Conservation (phyloP, 257 asterid species). For the Ilex aquifolium region DNA sequence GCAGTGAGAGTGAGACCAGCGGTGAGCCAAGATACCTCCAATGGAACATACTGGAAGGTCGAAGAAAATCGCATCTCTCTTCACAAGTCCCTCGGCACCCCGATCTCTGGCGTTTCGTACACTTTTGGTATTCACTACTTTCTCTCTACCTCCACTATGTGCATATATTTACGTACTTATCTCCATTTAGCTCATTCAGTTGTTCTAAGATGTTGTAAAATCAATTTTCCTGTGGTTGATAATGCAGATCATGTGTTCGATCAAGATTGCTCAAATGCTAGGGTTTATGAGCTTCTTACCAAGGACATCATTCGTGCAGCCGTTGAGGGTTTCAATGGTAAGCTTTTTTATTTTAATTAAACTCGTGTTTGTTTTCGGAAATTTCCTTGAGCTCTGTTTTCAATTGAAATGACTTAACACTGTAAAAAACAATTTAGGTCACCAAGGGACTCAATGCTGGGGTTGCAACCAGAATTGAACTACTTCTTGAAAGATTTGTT, state of each 20-base stretch:
- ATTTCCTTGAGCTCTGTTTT: no score
- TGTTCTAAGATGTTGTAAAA: background rate
- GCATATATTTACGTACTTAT: background rate
- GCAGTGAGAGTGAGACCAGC: slow-evolving; percentile 92
- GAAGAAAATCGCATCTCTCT: slow-evolving; percentile 80
- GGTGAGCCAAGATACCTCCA: slow-evolving; percentile 33
- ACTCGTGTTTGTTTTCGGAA: background rate
- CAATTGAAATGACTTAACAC: no score
- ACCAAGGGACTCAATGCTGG: no score
- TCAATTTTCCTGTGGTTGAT: slow-evolving; percentile 2
- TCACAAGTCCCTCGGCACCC: slow-evolving; percentile 67
- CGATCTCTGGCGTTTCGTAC: slow-evolving; percentile 68
- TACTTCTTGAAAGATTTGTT: no score
- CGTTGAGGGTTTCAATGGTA: slow-evolving; percentile 89
- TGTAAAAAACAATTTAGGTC: no score
- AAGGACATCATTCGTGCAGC: slow-evolving; percentile 74
- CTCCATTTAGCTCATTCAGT: no score
- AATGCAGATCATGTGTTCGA: slow-evolving; percentile 82
- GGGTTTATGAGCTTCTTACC: slow-evolving; percentile 71
- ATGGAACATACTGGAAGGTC: slow-evolving; percentile 65
- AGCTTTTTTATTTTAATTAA: background rate
- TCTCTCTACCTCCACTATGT: background rate
- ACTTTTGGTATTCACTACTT: slow-evolving; percentile 52
- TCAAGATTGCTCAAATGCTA: slow-evolving; percentile 62
- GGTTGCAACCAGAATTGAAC: no score